Evolutionary conservation across 1,284 basidiomycete genomes (phyloP).

Genomic region (Marasmius fiardii): DNA sequence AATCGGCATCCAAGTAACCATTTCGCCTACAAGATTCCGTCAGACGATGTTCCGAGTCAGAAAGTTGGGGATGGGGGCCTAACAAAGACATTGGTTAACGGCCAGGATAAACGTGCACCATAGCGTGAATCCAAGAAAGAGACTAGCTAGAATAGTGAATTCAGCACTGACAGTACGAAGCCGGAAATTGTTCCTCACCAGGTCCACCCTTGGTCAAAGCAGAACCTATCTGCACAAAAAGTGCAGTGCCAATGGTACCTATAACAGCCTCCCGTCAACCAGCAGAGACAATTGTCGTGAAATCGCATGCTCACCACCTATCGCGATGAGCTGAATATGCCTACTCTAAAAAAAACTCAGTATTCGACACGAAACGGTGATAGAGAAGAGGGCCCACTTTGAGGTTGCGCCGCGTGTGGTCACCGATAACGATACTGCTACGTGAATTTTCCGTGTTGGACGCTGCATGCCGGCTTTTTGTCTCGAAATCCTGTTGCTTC

Average conservation of each 20-base stretch:
- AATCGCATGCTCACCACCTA: conserved; percentile 30
- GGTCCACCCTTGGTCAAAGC: conserved; percentile 40
- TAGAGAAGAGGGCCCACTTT: no score
- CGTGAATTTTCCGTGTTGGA: no score
- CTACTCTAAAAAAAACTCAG: conserved; percentile 29
- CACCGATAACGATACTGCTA: no score
- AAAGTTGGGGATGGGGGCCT: conserved; percentile 8
- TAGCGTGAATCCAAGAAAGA: conserved; percentile 41
- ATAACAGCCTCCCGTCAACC: background rate
- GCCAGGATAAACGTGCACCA: conserved; percentile 44
- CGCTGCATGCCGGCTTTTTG: no score
- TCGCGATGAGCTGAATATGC: conserved; percentile 46
- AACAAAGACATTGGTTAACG: conserved; percentile 43
- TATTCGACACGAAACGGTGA: background rate
- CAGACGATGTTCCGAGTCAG: background rate
- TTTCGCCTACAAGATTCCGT: conserved; percentile 32
- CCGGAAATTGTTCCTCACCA: conserved; percentile 23
- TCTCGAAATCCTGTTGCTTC: no score
- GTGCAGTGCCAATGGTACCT: conserved; percentile 43
- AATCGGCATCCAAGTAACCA: conserved; percentile 50
- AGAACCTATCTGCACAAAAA: conserved; percentile 45
- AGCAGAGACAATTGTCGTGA: background rate
- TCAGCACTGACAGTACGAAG: background rate
- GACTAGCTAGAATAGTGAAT: conserved; percentile 26
- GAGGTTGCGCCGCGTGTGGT: no score